phyloP scores from a whole-genome alignment of 352 stramenopile genomes.

The Phytopythium helicoides region DNA sequence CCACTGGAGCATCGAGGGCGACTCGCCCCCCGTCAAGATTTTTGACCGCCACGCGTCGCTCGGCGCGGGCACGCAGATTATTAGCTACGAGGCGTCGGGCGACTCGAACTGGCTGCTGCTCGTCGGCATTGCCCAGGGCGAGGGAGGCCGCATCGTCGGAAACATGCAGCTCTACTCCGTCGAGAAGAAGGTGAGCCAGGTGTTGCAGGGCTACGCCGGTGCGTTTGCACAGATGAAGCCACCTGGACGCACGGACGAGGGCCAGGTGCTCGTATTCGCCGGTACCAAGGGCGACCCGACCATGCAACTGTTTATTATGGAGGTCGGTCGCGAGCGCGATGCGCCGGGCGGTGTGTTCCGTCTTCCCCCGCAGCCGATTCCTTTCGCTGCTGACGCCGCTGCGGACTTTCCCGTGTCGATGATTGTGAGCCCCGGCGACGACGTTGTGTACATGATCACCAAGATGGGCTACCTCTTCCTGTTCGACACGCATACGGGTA shows the following conservation, averaged over 20 bases:
- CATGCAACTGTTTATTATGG: conserved; percentile 96
- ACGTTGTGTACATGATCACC: conserved; percentile 98
- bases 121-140: conserved; percentile 96
- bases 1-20: conserved; percentile 97
- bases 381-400: conserved; percentile 94
- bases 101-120: conserved; percentile 99
- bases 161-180: conserved; percentile 99
- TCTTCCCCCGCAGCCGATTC: conserved; percentile 92
- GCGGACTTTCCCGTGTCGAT: conserved; percentile 99
- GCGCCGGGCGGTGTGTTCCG: conserved; percentile 94
- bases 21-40: conserved; percentile 92
- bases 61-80: conserved; percentile 95
- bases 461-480: conserved; percentile 99
- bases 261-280: conserved; percentile 86
- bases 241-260: conserved; percentile 90
- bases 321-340: conserved; percentile 97
- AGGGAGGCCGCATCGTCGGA: conserved; percentile 91
- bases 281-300: conserved; percentile 77
- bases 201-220: conserved; percentile 96
- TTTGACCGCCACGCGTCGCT: conserved; percentile 98
- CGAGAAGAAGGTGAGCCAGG: conserved; percentile 99
- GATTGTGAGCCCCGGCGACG: conserved; percentile 88
- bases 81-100: conserved; percentile 98
- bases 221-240: conserved; percentile 97
- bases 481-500: conserved; percentile 98